Conservation (phyloP, 1,139 yeast genomes). For the Kodamaea anthophila region DNA sequence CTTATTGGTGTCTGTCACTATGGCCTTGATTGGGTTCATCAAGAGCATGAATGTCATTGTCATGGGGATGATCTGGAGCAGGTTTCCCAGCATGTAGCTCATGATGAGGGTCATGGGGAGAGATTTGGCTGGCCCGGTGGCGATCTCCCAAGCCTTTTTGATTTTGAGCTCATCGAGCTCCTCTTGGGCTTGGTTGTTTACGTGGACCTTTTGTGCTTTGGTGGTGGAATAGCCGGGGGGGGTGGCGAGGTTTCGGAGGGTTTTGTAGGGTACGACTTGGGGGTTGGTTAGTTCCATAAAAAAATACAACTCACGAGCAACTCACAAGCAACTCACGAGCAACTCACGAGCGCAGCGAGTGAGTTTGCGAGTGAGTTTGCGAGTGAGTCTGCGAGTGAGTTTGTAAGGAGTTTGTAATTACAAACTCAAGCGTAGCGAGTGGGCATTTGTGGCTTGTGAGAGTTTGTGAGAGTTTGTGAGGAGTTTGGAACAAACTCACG, state of each 20-base stretch:
- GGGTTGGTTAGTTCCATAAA: conserved; percentile 7
- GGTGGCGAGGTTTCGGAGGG: conserved; percentile 5
- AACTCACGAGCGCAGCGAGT: not conserved
- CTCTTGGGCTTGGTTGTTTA: conserved; percentile 8
- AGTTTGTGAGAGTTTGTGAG: no score
- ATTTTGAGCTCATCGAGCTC: conserved; percentile 37
- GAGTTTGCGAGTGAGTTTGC: not conserved
- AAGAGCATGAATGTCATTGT: conserved; percentile 86
- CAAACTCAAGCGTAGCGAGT: not conserved
- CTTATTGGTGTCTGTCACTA: conserved; percentile 47
- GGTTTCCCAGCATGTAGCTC: conserved; percentile 92
- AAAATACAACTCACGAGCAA: not conserved
- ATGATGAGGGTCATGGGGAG: conserved; percentile 84
- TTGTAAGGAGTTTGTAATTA: not conserved
- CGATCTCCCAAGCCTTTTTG: conserved; percentile 83
- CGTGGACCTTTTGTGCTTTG: conserved; percentile 4
- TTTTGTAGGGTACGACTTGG: conserved; percentile 8
- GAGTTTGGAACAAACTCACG: no score
- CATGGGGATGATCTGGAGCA: conserved; percentile 84
- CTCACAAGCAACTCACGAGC: not conserved
- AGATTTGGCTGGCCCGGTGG: conserved; percentile 75
- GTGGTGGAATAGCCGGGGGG: conserved; percentile 11
- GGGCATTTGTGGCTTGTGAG: no score
- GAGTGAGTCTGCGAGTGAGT: not conserved
- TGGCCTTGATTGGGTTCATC: conserved; percentile 70